Conservation (phyloP, 169 alveolate species). For the Eimeria maxima region DNA sequence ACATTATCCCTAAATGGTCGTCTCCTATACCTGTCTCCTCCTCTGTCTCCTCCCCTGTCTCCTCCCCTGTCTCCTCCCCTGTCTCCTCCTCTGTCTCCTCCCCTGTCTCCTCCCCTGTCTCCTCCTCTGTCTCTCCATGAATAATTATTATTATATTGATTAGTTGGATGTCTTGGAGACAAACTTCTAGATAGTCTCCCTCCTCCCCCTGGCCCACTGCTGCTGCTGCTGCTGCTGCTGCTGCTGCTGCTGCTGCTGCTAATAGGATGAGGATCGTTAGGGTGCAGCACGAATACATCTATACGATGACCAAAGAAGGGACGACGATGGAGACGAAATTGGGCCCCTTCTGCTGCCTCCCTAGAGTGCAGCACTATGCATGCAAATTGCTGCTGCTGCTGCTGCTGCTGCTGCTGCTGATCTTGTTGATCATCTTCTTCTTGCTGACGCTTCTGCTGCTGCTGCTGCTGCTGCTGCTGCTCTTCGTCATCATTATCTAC, state of each 20-base stretch:
- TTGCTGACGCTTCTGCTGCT: no score
- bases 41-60: no score
- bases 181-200: not conserved
- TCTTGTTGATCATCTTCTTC: not conserved
- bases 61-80: no score
- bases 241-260: not conserved
- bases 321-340: conserved; percentile 7
- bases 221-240: conserved; percentile 33
- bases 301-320: not conserved
- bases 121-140: no score
- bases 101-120: no score
- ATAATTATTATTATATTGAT: no score
- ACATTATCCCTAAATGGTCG: no score
- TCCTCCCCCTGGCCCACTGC: not conserved
- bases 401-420: not conserved
- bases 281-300: not conserved
- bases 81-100: no score
- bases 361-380: not conserved
- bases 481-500: no score
- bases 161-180: conserved; percentile 1
- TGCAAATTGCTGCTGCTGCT: not conserved
- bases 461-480: no score
- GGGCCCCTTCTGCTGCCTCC: not conserved
- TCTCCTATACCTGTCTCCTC: no score
- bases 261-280: not conserved